phyloP scores from a whole-genome alignment of 2,329 filamentous ascomycete species.

The Fusarium devonianum region DNA sequence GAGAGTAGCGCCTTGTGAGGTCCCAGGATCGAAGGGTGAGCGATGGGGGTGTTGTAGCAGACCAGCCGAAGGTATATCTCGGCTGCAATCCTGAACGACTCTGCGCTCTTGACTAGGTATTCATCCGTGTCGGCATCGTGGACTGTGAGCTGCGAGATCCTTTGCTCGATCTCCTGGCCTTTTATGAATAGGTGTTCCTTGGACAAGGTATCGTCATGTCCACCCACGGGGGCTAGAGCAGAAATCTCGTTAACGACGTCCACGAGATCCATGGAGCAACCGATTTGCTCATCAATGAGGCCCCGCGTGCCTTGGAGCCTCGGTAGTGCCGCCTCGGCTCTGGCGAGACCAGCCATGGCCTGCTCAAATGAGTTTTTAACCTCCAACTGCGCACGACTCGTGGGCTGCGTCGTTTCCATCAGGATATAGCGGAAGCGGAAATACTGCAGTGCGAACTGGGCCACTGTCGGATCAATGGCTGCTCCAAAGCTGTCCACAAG shows the following conservation, averaged over 20 bases:
- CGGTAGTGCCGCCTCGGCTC: conserved; percentile 17
- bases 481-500: conserved; percentile 32
- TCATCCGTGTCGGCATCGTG: conserved; percentile 8
- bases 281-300: conserved; percentile 35
- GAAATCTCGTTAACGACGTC: conserved; percentile 38
- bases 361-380: conserved; percentile 11
- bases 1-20: conserved; percentile 23
- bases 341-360: conserved; percentile 21
- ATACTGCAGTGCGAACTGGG: conserved; percentile 34
- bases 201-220: not conserved
- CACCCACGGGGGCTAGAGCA: conserved; percentile 14
- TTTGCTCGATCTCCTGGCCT: conserved; percentile 25
- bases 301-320: conserved; percentile 10
- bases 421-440: conserved; percentile 38
- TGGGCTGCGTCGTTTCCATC: conserved; percentile 35
- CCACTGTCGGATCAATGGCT: conserved; percentile 22
- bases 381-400: not conserved
- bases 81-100: conserved; percentile 33
- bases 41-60: conserved; percentile 32
- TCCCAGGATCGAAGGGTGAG: conserved; percentile 19
- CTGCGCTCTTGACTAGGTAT: conserved; percentile 32
- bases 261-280: conserved; percentile 39
- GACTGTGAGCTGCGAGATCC: conserved; percentile 2
- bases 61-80: conserved; percentile 37
- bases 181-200: conserved; percentile 14